Conservation (phyloP, 192 early-diverging fungal species). For the Umbelopsis sp. region DNA sequence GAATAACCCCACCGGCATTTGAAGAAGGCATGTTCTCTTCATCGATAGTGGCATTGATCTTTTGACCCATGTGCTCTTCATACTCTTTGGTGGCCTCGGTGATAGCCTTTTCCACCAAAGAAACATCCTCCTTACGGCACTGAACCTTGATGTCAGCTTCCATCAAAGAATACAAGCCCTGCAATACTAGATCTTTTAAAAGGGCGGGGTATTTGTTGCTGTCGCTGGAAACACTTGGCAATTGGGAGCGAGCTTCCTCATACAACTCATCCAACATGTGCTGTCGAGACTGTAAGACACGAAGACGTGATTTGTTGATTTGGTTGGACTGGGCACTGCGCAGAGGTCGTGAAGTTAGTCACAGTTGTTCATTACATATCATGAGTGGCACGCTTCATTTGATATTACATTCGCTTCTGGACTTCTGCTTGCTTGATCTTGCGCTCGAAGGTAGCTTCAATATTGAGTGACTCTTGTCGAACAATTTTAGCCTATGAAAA, state of each 20-base stretch:
- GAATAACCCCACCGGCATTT: constrained; percentile 88
- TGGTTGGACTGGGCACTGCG: constrained; percentile 88
- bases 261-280: constrained; percentile 84
- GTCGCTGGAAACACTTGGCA: constrained; percentile 64
- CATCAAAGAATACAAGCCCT: constrained; percentile 89
- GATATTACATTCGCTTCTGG: constrained; percentile 85
- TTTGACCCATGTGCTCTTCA: constrained; percentile 52
- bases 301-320: constrained; percentile 95
- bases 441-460: constrained; percentile 94
- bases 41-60: constrained; percentile 55
- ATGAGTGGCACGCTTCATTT: too few relatives aligned
- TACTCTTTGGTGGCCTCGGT: constrained; percentile 55
- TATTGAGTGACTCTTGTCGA: constrained; percentile 94
- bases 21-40: constrained; percentile 69
- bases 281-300: constrained; percentile 87
- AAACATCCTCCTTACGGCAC: constrained; percentile 73
- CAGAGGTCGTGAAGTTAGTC: not conserved
- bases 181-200: constrained; percentile 73
- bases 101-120: constrained; percentile 60
- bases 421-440: constrained; percentile 98
- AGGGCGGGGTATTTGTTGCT: constrained; percentile 63
- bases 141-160: constrained; percentile 73
- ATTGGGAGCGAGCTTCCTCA: constrained; percentile 63
- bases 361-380: not conserved
- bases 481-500: constrained; percentile 86